These are phyloP conservation scores for Candida loeiensis DNA, from an alignment of 805 yeast species.

Conservation along the genomic window DNA sequence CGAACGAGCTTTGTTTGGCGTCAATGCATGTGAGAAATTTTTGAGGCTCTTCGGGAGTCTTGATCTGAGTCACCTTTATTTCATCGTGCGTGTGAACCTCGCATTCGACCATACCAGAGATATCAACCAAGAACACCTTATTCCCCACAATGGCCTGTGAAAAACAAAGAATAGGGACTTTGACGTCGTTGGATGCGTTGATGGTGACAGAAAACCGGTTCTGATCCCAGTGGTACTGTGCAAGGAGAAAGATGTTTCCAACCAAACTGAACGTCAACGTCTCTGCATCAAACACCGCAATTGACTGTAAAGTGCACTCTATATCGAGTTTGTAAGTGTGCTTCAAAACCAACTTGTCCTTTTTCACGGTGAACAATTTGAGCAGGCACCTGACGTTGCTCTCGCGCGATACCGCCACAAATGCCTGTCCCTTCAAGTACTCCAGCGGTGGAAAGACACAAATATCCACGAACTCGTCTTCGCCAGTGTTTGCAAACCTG, in stretches of 20 bases:
- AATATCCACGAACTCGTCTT: conserved; percentile 20
- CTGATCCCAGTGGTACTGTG: conserved; percentile 5
- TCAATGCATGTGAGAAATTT: conserved; percentile 7
- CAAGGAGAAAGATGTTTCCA: conserved; percentile 17
- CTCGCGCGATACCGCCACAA: conserved; percentile 15
- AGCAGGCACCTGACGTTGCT: conserved; percentile 5
- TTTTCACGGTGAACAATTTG: conserved; percentile 3
- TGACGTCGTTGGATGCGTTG: conserved; percentile 1
- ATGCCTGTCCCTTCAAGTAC: conserved; percentile 8
- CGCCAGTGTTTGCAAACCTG: conserved; percentile 8
- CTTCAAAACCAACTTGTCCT: conserved; percentile 2
- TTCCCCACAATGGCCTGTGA: conserved; percentile 4
- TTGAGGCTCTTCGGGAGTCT: background rate
- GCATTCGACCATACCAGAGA: conserved; percentile 3
- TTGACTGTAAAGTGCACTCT: conserved; percentile 12
- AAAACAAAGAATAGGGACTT: conserved; percentile 3
- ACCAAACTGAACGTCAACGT: conserved; percentile 13
- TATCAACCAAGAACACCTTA: conserved; percentile 1
- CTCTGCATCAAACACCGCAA: conserved; percentile 12
- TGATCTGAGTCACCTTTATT: background rate
- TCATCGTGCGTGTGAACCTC: conserved; percentile 1
- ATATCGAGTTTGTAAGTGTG: conserved; percentile 4
- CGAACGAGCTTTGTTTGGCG: conserved; percentile 5
- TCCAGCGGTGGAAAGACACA: conserved; percentile 4
- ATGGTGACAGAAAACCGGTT: conserved; percentile 1